A percentile compares a stretch with the other conserved stretches of the same genome.
Evolutionary conservation across 352 stramenopile genomes (phyloP).

Genomic region (Blastocystis sp.): DNA sequence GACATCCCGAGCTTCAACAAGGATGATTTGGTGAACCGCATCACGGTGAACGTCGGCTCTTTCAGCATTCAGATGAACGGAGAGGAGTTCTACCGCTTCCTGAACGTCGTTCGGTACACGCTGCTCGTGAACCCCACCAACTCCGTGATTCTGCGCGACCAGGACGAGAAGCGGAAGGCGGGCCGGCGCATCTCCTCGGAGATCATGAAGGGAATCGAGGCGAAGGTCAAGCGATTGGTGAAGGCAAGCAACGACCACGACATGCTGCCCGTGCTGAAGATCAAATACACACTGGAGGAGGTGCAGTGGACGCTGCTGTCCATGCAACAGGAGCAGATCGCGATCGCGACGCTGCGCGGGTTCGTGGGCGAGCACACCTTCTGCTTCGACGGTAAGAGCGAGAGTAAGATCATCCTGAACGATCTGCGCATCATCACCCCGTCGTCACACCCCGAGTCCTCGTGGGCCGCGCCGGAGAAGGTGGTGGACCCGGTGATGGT

Average conservation of each 20-base stretch:
- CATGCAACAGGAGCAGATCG: conserved; percentile 43
- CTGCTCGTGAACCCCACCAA: conserved; percentile 61
- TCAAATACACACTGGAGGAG: conserved; percentile 66
- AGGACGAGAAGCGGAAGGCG: background rate
- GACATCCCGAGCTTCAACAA: conserved; percentile 13
- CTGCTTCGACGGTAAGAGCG: conserved; percentile 64
- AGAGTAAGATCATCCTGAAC: conserved; percentile 68
- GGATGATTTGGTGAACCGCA: conserved; percentile 49
- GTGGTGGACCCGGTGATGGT: conserved; percentile 54
- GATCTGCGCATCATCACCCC: conserved; percentile 55
- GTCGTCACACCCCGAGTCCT: background rate
- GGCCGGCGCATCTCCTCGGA: background rate
- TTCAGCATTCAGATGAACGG: conserved; percentile 61
- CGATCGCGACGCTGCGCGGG: conserved; percentile 49
- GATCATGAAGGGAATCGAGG: conserved; percentile 27
- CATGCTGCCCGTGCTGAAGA: conserved; percentile 29
- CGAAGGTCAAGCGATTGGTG: conserved; percentile 4
- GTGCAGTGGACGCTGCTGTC: conserved; percentile 60
- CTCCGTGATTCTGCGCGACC: background rate
- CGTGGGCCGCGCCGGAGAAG: conserved; percentile 18
- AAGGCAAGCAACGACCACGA: conserved; percentile 5
- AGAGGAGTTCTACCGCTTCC: conserved; percentile 63
- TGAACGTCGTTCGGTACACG: conserved; percentile 64
- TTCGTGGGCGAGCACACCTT: conserved; percentile 62
- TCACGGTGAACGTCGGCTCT: conserved; percentile 35